Base-by-base conservation (phyloP, 1,139 yeast species). In the Nakaseomyces uthaithaninus region DNA sequence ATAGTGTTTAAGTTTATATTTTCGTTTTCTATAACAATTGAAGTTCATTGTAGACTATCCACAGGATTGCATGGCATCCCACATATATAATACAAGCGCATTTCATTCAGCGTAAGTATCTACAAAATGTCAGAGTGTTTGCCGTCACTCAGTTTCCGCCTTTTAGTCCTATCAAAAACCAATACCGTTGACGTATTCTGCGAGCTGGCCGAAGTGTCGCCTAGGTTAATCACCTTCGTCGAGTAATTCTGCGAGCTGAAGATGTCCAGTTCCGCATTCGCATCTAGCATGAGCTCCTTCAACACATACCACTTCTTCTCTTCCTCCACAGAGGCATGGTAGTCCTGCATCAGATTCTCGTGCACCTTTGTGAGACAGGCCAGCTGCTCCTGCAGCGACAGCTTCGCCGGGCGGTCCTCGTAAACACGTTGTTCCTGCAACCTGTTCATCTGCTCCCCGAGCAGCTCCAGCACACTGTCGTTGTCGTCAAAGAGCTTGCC, bases 291-390 rank as follows among this genome's bases (percentile, higher is more conserved):
- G 16, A 57, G 33, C 40, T 59, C 63, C 41, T 57, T 57, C 20
- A 55, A 41, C 11, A 52, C 36, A 34, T 55, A 58, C 63, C 63
- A 58, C 40, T 53, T 56, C 37, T 54, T 53, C 39, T 57, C 60
- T 27, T 47, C 46, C 26, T 46, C 45, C 4, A 49, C 42, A 11
- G 47, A 40, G 3, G 27, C 20, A 9, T 40, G 33, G 41, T 58
- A 58, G 27, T 55, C 51, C n/a, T 28, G 23, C 8, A 49, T 36
- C 12, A 59, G 43, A 12, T 42, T 45, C 11, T 39, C 30, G 19
- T 57, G 57, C 10, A 58, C 43, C 19, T 54, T 45, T 11, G 42
- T 30, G 9, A 57, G 47, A 48, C 53, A 50, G 15, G 46, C 44
- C n/a, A 45, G 19, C 39, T 57, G 54, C 19, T 53, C 51, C 17